Evolutionary conservation across 805 yeast genomes (phyloP).

Genomic region (Cyberlindnera mycetangii): DNA sequence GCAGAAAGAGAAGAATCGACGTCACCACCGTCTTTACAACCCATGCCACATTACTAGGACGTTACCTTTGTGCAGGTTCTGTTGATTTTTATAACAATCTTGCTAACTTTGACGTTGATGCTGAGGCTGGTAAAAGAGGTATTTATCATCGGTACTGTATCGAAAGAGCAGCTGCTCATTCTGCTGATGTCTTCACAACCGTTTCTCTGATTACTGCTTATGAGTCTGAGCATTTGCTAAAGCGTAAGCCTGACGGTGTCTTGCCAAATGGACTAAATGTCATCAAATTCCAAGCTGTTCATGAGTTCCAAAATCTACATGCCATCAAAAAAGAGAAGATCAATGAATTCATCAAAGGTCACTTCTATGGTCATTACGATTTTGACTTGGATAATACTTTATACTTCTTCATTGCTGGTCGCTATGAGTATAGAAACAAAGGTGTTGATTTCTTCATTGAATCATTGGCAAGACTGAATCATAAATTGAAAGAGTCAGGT

Average conservation of each 20-base stretch:
- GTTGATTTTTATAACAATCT: conserved; percentile 94
- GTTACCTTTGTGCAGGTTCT: conserved; percentile 94
- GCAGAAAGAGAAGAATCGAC: conserved; percentile 87
- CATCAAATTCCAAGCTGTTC: conserved; percentile 94
- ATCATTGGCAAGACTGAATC: conserved; percentile 87
- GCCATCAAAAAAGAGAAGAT: conserved; percentile 88
- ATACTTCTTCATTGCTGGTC: conserved; percentile 94
- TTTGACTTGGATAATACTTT: conserved; percentile 91
- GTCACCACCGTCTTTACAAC: conserved; percentile 96
- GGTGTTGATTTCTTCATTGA: conserved; percentile 96
- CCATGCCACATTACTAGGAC: conserved; percentile 92
- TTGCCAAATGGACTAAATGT: conserved; percentile 96
- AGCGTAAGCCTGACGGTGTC: conserved; percentile 97
- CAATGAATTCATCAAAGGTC: conserved; percentile 93
- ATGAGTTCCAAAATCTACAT: conserved; percentile 95
- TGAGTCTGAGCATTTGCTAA: conserved; percentile 88
- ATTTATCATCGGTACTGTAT: conserved; percentile 96
- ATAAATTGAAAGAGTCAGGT: conserved; percentile 73
- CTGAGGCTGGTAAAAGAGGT: conserved; percentile 97
- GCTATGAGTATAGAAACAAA: conserved; percentile 94
- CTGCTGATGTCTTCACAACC: conserved; percentile 95
- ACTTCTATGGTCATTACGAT: conserved; percentile 94
- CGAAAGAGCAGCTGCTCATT: conserved; percentile 94
- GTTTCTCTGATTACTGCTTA: conserved; percentile 97
- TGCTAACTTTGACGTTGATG: conserved; percentile 88